Percentiles rank a stretch among this genome's conserved stretches.
Evolutionary conservation across 2,329 filamentous ascomycete species (phyloP).

Genomic region (Botryosphaeria dothidea): DNA sequence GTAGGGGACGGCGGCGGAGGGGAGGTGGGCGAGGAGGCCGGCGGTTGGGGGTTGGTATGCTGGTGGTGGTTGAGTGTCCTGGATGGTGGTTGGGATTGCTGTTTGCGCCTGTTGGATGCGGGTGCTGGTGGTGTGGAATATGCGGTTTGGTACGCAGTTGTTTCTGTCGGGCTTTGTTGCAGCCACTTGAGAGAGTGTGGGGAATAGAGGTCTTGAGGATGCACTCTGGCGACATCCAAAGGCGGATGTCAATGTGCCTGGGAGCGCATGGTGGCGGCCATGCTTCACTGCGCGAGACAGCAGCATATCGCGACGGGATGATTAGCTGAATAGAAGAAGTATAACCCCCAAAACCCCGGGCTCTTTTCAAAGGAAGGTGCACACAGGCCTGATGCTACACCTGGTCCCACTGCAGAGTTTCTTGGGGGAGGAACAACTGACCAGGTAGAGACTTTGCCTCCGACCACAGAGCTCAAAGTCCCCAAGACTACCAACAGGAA

Average conservation of each 20-base stretch:
- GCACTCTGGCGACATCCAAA: neutral
- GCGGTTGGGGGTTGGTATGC: slow-evolving; percentile 68
- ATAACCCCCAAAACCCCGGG: neutral
- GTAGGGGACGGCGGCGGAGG: slow-evolving; percentile 72
- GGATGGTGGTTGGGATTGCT: neutral
- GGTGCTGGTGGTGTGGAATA: slow-evolving; percentile 1
- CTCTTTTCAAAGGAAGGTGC: too few relatives aligned
- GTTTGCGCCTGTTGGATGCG: neutral
- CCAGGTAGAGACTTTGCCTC: too few relatives aligned
- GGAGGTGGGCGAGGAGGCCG: slow-evolving; percentile 70
- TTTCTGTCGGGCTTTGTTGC: too few relatives aligned
- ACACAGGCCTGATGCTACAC: too few relatives aligned
- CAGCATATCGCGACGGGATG: neutral
- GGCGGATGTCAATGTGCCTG: neutral
- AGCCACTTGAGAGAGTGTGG: too few relatives aligned
- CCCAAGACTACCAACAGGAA: too few relatives aligned
- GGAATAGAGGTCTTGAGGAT: neutral
- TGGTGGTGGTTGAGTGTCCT: slow-evolving; percentile 20
- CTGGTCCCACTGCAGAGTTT: too few relatives aligned
- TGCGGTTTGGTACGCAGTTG: neutral
- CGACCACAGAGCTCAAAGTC: too few relatives aligned
- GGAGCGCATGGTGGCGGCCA: neutral
- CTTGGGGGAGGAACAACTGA: too few relatives aligned
- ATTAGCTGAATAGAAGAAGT: neutral
- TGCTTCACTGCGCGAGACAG: neutral